Evolutionary conservation across 169 alveolate species (phyloP).

Genomic region (Toxoplasma gondii): DNA sequence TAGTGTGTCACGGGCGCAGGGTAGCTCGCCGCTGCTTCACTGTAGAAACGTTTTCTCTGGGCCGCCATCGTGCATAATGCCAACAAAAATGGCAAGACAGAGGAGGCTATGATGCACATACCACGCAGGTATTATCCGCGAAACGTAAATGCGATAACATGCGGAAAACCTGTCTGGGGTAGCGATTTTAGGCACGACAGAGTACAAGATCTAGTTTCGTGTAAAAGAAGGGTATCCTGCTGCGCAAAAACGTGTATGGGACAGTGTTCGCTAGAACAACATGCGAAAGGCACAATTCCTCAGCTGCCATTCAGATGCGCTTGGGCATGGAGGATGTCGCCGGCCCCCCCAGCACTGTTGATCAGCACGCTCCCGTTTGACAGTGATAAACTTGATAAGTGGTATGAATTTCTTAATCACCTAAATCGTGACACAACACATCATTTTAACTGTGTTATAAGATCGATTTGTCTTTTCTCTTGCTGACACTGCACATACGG

Average conservation of each 20-base stretch:
- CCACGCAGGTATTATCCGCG: no score
- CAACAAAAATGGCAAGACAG: neutral
- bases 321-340: neutral
- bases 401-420: no score
- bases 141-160: no score
- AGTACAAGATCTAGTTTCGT: neutral
- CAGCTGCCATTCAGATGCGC: neutral
- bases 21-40: neutral
- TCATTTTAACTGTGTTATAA: no score
- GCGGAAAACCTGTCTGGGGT: no score
- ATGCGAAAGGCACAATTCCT: neutral
- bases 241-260: no score
- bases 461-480: no score
- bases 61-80: neutral
- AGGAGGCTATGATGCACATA: neutral
- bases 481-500: no score
- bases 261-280: neutral
- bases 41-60: neutral
- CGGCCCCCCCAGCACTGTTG: no score
- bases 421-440: no score
- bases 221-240: neutral
- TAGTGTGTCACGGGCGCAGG: neutral
- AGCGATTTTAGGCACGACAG: neutral
- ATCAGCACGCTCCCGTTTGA: no score
- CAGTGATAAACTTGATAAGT: no score